Evolutionary conservation across 208 protist species (phyloP).

Genomic region (Tritrichomonas musculus): DNA sequence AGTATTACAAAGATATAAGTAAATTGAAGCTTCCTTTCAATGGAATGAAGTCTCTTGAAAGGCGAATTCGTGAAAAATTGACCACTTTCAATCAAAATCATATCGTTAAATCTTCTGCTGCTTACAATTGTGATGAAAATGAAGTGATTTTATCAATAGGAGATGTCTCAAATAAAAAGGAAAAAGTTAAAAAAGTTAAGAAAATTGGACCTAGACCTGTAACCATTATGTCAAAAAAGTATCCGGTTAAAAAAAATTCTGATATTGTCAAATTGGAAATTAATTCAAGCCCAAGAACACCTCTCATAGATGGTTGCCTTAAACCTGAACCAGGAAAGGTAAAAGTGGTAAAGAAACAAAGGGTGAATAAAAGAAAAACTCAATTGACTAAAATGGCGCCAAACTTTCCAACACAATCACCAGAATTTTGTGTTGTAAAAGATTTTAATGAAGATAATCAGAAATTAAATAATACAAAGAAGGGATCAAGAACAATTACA

Average conservation of each 20-base stretch:
- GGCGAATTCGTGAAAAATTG: neutral
- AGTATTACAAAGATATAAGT: neutral
- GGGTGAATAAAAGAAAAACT: neutral
- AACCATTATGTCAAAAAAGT: neutral
- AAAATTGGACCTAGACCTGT: neutral
- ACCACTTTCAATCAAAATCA: no score
- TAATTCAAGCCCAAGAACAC: neutral
- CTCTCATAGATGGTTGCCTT: neutral
- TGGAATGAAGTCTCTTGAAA: neutral
- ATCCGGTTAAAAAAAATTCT: neutral
- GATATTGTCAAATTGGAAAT: no score
- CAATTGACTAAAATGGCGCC: neutral
- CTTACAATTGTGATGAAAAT: no score
- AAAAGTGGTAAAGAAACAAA: neutral
- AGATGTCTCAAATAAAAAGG: neutral
- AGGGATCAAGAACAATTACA: neutral
- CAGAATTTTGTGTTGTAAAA: no score
- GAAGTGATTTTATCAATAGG: neutral
- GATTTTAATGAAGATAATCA: no score
- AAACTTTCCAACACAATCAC: neutral
- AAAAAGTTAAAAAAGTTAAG: neutral
- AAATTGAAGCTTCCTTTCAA: neutral
- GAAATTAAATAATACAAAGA: neutral
- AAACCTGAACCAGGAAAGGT: neutral
- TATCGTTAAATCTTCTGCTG: no score